Evolutionary conservation across 371 early-diverging fungal genomes (phyloP).

Genomic region (Zychaea mexicana): DNA sequence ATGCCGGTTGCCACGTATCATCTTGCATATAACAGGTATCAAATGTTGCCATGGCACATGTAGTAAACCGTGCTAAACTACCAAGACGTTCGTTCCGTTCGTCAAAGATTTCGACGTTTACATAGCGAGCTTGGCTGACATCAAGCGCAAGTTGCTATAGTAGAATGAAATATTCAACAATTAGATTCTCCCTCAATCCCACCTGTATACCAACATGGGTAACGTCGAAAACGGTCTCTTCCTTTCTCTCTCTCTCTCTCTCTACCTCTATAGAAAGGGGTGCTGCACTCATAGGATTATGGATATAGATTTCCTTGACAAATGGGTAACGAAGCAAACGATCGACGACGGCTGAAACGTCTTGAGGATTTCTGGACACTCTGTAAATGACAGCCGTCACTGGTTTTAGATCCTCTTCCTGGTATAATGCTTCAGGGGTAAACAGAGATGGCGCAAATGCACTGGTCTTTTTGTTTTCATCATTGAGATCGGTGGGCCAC

Average conservation of each 20-base stretch:
- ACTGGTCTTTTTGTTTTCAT: not conserved
- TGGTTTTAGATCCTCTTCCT: constrained; percentile 37
- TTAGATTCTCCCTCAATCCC: not conserved
- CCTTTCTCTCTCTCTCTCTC: too few species aligned
- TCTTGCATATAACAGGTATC: constrained; percentile 68
- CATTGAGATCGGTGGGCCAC: constrained; percentile 5
- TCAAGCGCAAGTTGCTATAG: constrained; percentile 17
- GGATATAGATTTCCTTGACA: constrained; percentile 57
- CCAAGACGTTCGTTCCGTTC: constrained; percentile 23
- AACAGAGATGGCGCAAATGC: not conserved
- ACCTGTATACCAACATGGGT: too few species aligned
- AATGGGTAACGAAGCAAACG: constrained; percentile 55
- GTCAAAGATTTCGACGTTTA: constrained; percentile 20
- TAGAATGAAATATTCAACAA: too few species aligned
- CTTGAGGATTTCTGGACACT: constrained; percentile 46
- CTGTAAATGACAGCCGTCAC: constrained; percentile 60
- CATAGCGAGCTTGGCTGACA: not conserved
- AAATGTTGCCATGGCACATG: constrained; percentile 60
- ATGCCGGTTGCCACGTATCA: constrained; percentile 55
- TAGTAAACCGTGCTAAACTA: constrained; percentile 61
- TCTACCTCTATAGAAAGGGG: constrained; percentile 20
- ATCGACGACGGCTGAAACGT: constrained; percentile 40
- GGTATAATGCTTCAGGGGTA: constrained; percentile 6
- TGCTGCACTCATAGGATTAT: constrained; percentile 46
- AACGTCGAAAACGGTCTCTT: too few species aligned